Evolutionary conservation across 2,329 filamentous ascomycete species (phyloP).

Genomic region (Niveomyces coronatus): DNA sequence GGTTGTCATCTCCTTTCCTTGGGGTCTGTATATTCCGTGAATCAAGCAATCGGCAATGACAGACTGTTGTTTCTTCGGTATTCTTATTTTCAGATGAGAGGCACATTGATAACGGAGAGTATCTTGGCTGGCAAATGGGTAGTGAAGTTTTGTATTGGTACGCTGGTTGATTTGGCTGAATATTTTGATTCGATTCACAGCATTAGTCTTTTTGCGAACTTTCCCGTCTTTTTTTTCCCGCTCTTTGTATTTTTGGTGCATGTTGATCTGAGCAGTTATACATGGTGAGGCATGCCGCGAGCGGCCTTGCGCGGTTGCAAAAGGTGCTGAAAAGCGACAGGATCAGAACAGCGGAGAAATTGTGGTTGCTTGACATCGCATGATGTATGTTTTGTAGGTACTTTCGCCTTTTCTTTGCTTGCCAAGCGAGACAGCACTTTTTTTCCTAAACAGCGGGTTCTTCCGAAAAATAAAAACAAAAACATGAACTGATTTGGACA

Average conservation of each 20-base stretch:
- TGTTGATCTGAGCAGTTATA: not conserved
- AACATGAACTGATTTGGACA: too few relatives aligned
- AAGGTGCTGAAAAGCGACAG: not conserved
- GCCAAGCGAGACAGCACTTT: too few relatives aligned
- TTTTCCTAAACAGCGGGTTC: too few relatives aligned
- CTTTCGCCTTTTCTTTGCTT: constrained; percentile 2
- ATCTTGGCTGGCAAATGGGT: too few relatives aligned
- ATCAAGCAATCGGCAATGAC: too few relatives aligned
- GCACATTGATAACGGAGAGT: too few relatives aligned
- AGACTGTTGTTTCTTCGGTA: too few relatives aligned
- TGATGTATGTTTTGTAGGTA: not conserved
- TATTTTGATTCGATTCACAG: constrained; percentile 7
- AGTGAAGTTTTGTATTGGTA: too few relatives aligned
- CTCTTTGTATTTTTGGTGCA: constrained; percentile 4
- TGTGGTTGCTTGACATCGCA: not conserved
- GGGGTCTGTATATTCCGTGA: too few relatives aligned
- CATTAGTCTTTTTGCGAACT: constrained; percentile 3
- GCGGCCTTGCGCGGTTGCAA: not conserved
- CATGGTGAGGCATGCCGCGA: not conserved
- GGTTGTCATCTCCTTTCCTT: not conserved
- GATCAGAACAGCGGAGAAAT: too few relatives aligned
- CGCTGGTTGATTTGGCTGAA: constrained; percentile 5
- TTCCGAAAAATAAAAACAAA: too few relatives aligned
- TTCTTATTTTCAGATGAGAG: too few relatives aligned
- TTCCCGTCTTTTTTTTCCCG: not conserved